A percentile compares a stretch with the other conserved stretches of the same genome.
Conservation (phyloP, 2,329 filamentous ascomycete species). For the Aspergillus luchuensis region DNA sequence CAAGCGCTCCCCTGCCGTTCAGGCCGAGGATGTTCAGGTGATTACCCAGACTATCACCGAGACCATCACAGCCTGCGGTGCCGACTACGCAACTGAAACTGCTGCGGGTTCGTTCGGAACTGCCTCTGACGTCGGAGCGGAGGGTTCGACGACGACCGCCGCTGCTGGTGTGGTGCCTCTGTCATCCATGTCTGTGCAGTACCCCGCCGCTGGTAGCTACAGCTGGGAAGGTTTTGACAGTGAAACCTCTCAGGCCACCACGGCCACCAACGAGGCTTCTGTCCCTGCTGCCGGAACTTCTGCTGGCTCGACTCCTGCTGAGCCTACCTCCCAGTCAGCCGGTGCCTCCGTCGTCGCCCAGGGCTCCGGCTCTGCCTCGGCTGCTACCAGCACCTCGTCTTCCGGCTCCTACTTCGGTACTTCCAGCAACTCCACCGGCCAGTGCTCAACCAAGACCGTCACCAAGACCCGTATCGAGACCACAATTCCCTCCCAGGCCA, state of each 20-base stretch:
- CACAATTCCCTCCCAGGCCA: conserved; percentile 57
- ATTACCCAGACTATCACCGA: conserved; percentile 31
- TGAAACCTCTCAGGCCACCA: neutral
- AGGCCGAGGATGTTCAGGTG: conserved; percentile 22
- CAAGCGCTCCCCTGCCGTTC: conserved; percentile 28
- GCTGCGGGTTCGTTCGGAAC: neutral
- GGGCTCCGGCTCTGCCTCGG: conserved; percentile 1
- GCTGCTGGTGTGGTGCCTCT: neutral
- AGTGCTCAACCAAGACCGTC: conserved; percentile 34
- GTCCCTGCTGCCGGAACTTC: neutral
- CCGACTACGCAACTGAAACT: conserved; percentile 11
- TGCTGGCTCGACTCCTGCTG: neutral
- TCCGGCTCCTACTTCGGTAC: conserved; percentile 14
- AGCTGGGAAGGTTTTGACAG: neutral
- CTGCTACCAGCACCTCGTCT: conserved; percentile 7
- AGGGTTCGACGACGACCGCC: neutral
- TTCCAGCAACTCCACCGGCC: conserved; percentile 17
- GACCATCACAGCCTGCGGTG: conserved; percentile 29
- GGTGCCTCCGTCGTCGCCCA: neutral
- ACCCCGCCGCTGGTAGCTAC: neutral
- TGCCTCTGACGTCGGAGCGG: neutral
- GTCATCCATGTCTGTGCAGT: neutral
- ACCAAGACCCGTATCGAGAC: conserved; percentile 59
- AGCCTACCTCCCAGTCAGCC: neutral
- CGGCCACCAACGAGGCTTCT: neutral